Conservation (phyloP, 208 protist genomes). For the Wallacemonas sp. region DNA sequence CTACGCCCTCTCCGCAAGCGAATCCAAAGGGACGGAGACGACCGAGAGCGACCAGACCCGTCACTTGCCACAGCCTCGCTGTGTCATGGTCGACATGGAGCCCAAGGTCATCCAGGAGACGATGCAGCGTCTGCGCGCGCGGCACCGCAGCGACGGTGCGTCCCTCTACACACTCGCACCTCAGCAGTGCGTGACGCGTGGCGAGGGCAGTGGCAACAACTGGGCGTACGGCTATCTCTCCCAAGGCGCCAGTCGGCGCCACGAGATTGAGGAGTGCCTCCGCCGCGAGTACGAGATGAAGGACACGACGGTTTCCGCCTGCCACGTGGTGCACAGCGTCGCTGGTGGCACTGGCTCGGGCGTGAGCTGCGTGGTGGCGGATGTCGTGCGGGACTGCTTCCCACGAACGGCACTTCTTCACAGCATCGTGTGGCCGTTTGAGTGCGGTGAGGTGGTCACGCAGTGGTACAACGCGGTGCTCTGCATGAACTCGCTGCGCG, state of each 20-base stretch:
- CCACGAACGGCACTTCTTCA: constrained; percentile 58
- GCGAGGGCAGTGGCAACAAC: constrained; percentile 88
- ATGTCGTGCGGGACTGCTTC: constrained; percentile 64
- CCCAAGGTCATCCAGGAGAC: constrained; percentile 76
- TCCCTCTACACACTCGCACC: constrained; percentile 45
- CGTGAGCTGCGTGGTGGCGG: constrained; percentile 77
- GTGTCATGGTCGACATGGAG: constrained; percentile 91
- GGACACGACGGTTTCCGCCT: constrained; percentile 49
- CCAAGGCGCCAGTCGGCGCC: constrained; percentile 55
- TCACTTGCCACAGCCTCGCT: constrained; percentile 60
- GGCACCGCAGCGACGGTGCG: neutral
- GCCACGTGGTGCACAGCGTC: constrained; percentile 84
- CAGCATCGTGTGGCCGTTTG: constrained; percentile 80
- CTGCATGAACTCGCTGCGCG: constrained; percentile 51
- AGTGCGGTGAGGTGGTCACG: constrained; percentile 79
- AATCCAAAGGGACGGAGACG: neutral
- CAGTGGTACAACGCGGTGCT: constrained; percentile 89
- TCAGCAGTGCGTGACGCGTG: constrained; percentile 70
- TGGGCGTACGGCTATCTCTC: constrained; percentile 88
- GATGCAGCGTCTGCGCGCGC: constrained; percentile 21
- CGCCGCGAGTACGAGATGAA: constrained; percentile 70
- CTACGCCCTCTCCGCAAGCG: neutral
- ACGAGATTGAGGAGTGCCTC: constrained; percentile 68
- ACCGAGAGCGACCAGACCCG: neutral
- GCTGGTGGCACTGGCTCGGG: constrained; percentile 92